Evolutionary conservation across 148 eudicot genomes (phyloP), one percentile per base, ranked within the genome.

Genomic region (Rhododendron ovatum): DNA sequence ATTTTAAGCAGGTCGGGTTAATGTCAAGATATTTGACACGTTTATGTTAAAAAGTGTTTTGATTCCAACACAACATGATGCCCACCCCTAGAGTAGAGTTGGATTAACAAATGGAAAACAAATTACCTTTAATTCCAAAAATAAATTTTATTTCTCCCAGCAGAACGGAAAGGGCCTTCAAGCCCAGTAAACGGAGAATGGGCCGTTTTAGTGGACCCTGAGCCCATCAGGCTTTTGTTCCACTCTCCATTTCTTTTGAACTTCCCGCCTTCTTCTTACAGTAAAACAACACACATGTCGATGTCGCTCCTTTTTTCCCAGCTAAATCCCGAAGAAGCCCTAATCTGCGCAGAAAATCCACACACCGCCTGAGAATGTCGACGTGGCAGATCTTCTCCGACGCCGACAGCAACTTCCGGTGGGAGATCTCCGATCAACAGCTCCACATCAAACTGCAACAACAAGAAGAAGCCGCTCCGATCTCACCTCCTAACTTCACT

Each of bases 351-450:
- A 0, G 37, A 88, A 78, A 84, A 37, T 88, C 76, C 82, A 78
- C 17, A 12, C 57, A 24, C 69, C 76, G 75, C 81, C 86, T 39
- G 81, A 55, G 75, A 77, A 91, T 93, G 94, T 88, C 96, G 82
- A 90, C 93, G 79, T 96, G 98, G 98, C 93, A 93, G 90, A 57
- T 96, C 15, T 82, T 87, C 67, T 86, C 94, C 88, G 96, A 91
- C 85, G 90, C 84, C 91, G 94, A 87, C 0, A 89, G 85, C 63
- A 87, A 86, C 86, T 90, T 90, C 92, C 96, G 93, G 73, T 96
- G 98, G 98, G 88, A 92, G 89, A 28, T 85, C 2, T 87, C 96
- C 59, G 87, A 90, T 85, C 85, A 84, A 69, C 85, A 82, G 15
- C 76, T 35, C 84, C 87, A 20, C 30, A 7, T 61, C 8, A 57